Evolutionary conservation across 179 eudicot species (phyloP).

Genomic region (Spinacia oleracea): DNA sequence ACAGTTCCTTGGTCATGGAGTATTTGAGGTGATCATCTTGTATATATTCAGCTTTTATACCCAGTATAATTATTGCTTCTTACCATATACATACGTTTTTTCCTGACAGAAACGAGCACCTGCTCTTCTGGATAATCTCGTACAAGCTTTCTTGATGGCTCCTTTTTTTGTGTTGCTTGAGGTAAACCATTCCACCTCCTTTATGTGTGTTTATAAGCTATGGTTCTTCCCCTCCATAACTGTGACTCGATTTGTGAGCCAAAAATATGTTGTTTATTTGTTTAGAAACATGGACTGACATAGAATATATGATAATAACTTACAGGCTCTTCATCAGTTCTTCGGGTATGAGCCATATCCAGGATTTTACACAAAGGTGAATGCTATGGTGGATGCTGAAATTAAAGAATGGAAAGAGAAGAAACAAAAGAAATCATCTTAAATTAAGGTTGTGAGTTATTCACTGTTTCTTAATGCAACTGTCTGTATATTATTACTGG

Average conservation of each 20-base stretch:
- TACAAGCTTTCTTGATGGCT: slow-evolving; percentile 87
- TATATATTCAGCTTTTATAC: neutral
- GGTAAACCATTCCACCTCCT: slow-evolving; percentile 41
- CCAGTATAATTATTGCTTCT: neutral
- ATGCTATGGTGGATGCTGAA: slow-evolving; percentile 58
- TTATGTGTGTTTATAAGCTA: neutral
- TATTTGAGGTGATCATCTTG: slow-evolving; percentile 65
- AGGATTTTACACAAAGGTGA: slow-evolving; percentile 66
- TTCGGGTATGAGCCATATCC: slow-evolving; percentile 85
- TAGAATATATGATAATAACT: neutral
- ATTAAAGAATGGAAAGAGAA: slow-evolving; percentile 65
- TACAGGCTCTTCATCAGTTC: slow-evolving; percentile 57
- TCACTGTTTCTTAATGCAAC: neutral
- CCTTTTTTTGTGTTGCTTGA: slow-evolving; percentile 93
- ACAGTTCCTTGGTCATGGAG: slow-evolving; percentile 88
- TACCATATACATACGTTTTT: neutral
- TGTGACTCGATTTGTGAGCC: too few species aligned
- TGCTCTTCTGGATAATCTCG: slow-evolving; percentile 77
- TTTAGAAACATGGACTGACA: neutral
- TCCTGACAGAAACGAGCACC: slow-evolving; percentile 78
- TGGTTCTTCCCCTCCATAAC: too few species aligned
- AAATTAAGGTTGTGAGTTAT: slow-evolving; percentile 10
- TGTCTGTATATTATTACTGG: neutral
- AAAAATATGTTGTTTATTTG: too few species aligned
- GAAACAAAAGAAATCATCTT: slow-evolving; percentile 60